Base-by-base conservation (phyloP, 176 grass and related monocot species). In the Musa itinerans region DNA sequence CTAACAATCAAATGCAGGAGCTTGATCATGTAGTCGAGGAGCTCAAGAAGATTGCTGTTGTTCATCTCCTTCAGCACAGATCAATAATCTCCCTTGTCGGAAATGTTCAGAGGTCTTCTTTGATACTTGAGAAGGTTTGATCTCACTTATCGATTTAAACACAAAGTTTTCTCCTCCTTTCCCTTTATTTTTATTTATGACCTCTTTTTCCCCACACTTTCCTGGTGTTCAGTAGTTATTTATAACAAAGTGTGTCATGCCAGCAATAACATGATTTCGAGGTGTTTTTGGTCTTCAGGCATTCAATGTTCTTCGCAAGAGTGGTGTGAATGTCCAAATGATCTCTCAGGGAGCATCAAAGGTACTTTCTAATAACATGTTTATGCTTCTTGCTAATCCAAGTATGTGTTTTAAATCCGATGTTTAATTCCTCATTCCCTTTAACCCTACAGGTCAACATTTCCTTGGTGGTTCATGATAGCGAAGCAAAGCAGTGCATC, bases 281-380 rank as follows among this genome's bases (percentile, higher is more conserved):
- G 24, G 14, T 53, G 55, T 2, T 11, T 63, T 58, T 53, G 73
- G 65, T 76, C 65, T 16, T 23, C 61, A 99, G 96, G 89, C 96
- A n/a, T 92, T 94, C 57, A 85, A 84, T 55, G 88, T 99, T 81
- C 29, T 92, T 66, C 82, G 96, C 85, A 89, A 89, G 81, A 91
- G 69, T 23, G 81, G 84, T 17, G 82, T 99, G 19, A 94, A 94
- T 56, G 96, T 99, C 21, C 88, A 99, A 76, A 99, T 99, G 96
- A 95, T 99, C 72, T 99, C 96, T 12, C 95, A 94, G 52, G 95
- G 95, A 43, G 91, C 95, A 34, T 99, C 96, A 9, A 99, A 99
- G 89, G 96, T 99, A 83, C 22, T 53, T 53, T 8, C 15, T 76
- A 16, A 48, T 25, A 9, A 34, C 50, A 63, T 29, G 6, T 1